Base-by-base conservation (phyloP, 2,329 filamentous ascomycete species). In the Graphilbum sp. region DNA sequence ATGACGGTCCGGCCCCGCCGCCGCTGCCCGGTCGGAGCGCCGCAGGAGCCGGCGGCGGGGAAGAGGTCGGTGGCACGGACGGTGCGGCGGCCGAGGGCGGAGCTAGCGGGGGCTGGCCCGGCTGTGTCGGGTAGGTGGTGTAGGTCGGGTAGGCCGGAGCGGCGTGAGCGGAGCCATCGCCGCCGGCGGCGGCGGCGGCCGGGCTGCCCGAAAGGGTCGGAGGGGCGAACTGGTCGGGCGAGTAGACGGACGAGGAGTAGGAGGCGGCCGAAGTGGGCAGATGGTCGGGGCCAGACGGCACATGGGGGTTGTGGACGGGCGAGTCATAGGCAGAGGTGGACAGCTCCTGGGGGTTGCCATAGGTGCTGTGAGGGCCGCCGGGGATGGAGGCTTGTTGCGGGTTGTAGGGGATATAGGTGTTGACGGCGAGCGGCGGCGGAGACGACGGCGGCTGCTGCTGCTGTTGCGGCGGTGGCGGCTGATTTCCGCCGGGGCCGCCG, bases 251-350 rank as follows among this genome's bases (percentile, higher is more conserved):
- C 32, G 60, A 61, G 3, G 62, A 57, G 47, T 62, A 69, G 2
- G 62, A 58, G 18, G 58, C 56, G 15, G 56, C 53, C 33, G 59
- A 58, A 44, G 52, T 57, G 23, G 61, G 59, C 16, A 38, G 29
- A 3, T 36, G 4, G 30, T 18, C 17, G 30, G n/a, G n/a, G 16
- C 6, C 6, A 49, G 63, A 64, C 50, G 67, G 63, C 9, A n/a
- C n/a, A n/a, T n/a, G n/a, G n/a, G 64, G 59, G 50, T 64, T 66
- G 51, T 69, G 64, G 30, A 81, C 67, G 32, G 80, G 81, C 4
- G 79, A 81, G 54, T 86, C 79, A 50, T 86, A 87, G 10, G 72
- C 73, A 1, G 79, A 81, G 0, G 81, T 85, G 20, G 80, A 78
- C 34, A 88, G 63, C 58, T 88, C 82, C 56, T 87, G 82, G 1